These are phyloP conservation scores for Aspergillus incahuasiensis DNA, from an alignment of 495 filamentous ascomycete species.

Conservation along the genomic window DNA sequence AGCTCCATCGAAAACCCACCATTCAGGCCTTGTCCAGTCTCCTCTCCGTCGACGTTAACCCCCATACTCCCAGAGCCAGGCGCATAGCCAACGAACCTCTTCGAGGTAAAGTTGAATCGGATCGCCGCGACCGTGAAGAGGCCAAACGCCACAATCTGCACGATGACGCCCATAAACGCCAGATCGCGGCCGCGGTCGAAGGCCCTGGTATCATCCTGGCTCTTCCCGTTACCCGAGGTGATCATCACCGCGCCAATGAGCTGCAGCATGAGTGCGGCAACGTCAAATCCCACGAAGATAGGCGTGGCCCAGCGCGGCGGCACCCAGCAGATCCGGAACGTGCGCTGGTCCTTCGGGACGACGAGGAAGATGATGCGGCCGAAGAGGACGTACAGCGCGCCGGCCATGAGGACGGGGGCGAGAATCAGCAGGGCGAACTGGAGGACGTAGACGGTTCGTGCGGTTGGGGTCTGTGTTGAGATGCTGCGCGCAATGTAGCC, in stretches of 20 bases:
- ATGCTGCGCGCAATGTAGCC: constrained; percentile 34
- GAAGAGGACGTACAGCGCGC: constrained; percentile 53
- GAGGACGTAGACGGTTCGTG: constrained; percentile 28
- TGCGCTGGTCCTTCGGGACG: constrained; percentile 35
- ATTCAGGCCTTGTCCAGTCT: too few relatives aligned
- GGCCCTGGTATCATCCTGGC: neutral
- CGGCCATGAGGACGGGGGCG: constrained; percentile 45
- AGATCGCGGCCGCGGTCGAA: constrained; percentile 30
- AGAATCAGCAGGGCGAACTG: constrained; percentile 37
- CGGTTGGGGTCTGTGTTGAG: constrained; percentile 28
- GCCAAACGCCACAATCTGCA: constrained; percentile 41
- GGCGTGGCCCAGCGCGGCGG: constrained; percentile 37
- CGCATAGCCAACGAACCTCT: constrained; percentile 28
- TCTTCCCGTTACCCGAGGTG: constrained; percentile 20
- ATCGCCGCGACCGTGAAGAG: constrained; percentile 37
- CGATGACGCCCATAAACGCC: constrained; percentile 34
- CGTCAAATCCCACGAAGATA: constrained; percentile 32
- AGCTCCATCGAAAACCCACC: too few relatives aligned
- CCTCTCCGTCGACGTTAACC: too few relatives aligned
- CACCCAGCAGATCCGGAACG: constrained; percentile 35
- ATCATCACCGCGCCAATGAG: constrained; percentile 32
- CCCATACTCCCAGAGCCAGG: neutral
- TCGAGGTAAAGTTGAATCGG: constrained; percentile 39
- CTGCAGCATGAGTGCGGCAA: constrained; percentile 28
- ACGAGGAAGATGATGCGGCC: constrained; percentile 41